Evolutionary conservation across 371 early-diverging fungal genomes (phyloP).

Genomic region (Syncephalastrum sp.): DNA sequence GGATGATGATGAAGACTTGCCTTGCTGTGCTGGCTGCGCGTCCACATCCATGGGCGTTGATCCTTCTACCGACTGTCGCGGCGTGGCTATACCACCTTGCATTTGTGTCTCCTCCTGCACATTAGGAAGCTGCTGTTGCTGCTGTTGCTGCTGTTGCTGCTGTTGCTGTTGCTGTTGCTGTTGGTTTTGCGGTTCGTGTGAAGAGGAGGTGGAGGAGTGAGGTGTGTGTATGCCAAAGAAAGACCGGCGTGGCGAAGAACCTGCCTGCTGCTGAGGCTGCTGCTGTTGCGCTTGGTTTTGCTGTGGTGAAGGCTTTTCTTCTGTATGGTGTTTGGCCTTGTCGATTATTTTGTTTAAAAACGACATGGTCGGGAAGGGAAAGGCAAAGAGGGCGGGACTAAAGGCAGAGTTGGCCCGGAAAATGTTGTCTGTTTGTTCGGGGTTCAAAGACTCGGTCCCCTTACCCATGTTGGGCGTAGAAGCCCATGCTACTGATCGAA

Average conservation of each 20-base stretch:
- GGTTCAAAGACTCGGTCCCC: no score
- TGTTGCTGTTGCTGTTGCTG: conserved; percentile 6
- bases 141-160: conserved; percentile 10
- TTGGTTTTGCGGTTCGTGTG: conserved; percentile 9
- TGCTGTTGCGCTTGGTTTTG: conserved; percentile 7
- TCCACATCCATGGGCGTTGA: conserved; percentile 10
- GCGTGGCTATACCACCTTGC: conserved; percentile 11
- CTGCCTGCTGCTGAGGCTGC: conserved; percentile 3
- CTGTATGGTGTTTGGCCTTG: conserved; percentile 19
- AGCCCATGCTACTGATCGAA: no score
- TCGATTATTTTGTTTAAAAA: conserved; percentile 28
- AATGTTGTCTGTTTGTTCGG: no score
- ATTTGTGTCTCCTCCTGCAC: neutral
- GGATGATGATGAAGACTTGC: conserved; percentile 1
- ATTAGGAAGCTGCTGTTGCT: conserved; percentile 8
- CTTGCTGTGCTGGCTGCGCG: neutral
- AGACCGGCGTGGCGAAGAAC: no score
- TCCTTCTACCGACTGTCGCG: conserved; percentile 13
- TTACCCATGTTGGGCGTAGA: no score
- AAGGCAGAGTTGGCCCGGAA: no score
- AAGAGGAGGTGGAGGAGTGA: conserved; percentile 12
- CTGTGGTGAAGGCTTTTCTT: conserved; percentile 9
- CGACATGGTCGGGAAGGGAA: conserved; percentile 15
- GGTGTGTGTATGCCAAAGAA: conserved; percentile 11
- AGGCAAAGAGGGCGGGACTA: neutral